Base-by-base conservation (phyloP, 2,329 filamentous ascomycete genomes). In the Fusarium liriodendri region DNA sequence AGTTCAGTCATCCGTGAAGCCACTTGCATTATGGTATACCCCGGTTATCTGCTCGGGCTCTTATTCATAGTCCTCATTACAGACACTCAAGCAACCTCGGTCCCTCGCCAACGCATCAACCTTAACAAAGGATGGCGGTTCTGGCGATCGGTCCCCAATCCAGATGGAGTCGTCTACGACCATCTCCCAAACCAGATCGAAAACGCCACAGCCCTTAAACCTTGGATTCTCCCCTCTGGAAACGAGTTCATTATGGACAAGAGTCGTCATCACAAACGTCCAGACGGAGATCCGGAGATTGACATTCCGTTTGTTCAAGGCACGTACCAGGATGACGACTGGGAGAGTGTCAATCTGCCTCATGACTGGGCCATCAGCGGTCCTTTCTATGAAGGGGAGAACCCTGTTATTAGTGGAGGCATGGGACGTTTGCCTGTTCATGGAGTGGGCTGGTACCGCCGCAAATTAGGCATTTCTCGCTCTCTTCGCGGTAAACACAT, bases 371-470 rank as follows among this genome's bases (percentile, higher is more conserved):
- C 86, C 22, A 84, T 87, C 70, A 80, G 81, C 14, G 85, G 85
- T 0, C 85, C 85, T 1, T 88, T 88, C 66, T 81, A 80, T 64
- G 79, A 78, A 4, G 80, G 74, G 10, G 76, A 80, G 6, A 72
- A 80, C 5, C 77, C 81, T 5, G 76, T 81, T 4, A 79, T 86
- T 1, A 75, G 77, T 10, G 83, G 84, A 4, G 83, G 81, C 8
- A 84, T 84, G 79, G 82, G 82, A 16, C 80, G 84, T 2, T 75
- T 90, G 37, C 88, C 88, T 0, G 81, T 84, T 25, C 83, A 88
- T n/a, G 88, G 88, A 4, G 83, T 89, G 2, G 87, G 85, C 2
- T 89, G 87, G 87, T 89, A 89, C 71, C 85, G 87, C 5, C 81
- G 83, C 32, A 84, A 77, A 4, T 10, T 89, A 1, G 73, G 76